These are phyloP conservation scores for Oenanthe sinensis DNA, from an alignment of 129 eudicot genomes.

Conservation along the genomic window DNA sequence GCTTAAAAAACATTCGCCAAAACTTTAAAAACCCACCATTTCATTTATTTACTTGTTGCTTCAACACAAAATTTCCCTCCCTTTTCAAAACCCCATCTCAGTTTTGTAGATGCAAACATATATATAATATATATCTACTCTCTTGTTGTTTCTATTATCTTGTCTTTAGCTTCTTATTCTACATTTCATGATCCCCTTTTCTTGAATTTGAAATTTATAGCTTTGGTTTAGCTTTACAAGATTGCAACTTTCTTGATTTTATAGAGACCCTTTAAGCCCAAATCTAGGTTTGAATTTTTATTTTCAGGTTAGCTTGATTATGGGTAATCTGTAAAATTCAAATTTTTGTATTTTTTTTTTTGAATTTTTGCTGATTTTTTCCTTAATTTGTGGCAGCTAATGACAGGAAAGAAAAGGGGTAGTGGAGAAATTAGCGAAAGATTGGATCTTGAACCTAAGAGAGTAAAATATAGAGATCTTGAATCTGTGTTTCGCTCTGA, in stretches of 20 bases:
- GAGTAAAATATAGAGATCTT: slow-evolving; percentile 53
- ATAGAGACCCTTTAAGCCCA: background rate
- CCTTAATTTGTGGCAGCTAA: slow-evolving; percentile 7
- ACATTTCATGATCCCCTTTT: background rate
- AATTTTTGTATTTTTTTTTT: background rate
- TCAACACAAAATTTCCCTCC: background rate
- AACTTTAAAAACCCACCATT: background rate
- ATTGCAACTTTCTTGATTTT: background rate
- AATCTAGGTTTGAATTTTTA: background rate
- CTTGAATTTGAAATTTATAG: background rate
- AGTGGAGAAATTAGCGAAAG: slow-evolving; percentile 32
- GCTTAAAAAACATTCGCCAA: slow-evolving; percentile 1
- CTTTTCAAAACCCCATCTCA: background rate
- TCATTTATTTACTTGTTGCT: background rate
- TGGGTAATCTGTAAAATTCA: background rate
- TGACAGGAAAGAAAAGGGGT: slow-evolving; percentile 44
- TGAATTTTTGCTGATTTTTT: background rate
- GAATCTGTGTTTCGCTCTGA: slow-evolving; percentile 50
- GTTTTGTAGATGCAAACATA: background rate
- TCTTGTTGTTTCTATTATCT: background rate
- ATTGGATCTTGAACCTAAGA: slow-evolving; percentile 29
- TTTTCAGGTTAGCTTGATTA: background rate
- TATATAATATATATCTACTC: background rate
- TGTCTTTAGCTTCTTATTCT: background rate
- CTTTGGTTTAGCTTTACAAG: background rate